phyloP scores from a whole-genome alignment of 768 basidiomycete species.

The Pleurotus djamor region DNA sequence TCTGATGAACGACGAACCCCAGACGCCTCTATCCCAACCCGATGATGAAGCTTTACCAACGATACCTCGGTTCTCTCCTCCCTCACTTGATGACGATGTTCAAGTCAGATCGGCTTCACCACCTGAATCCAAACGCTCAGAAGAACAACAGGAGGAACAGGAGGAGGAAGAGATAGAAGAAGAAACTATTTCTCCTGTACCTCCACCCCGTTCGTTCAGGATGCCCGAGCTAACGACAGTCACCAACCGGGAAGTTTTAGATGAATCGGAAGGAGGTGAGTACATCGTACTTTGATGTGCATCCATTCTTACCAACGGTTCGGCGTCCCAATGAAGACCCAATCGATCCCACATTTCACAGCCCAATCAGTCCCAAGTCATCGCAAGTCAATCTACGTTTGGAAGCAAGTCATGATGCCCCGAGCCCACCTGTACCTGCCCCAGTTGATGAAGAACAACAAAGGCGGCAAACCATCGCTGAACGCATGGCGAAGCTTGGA shows the following conservation, averaged over 20 bases:
- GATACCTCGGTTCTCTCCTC: constrained; percentile 15
- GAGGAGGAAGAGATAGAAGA: constrained; percentile 7
- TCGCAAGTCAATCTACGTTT: constrained; percentile 24
- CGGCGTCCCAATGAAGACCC: constrained; percentile 52
- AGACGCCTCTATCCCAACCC: constrained; percentile 6
- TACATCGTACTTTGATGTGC: background rate
- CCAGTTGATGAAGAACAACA: constrained; percentile 44
- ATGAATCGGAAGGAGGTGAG: constrained; percentile 63
- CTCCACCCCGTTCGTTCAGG: constrained; percentile 4
- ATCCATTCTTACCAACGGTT: background rate
- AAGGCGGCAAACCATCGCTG: constrained; percentile 75
- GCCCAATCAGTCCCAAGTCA: constrained; percentile 36
- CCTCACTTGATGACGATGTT: background rate
- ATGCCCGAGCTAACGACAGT: constrained; percentile 10
- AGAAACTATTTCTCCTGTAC: constrained; percentile 11
- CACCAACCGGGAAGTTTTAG: constrained; percentile 41
- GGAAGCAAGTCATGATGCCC: constrained; percentile 4
- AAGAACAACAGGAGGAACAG: no score
- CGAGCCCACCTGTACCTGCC: constrained; percentile 12
- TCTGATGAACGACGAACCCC: background rate
- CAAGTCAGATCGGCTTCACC: background rate
- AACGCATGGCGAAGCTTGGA: constrained; percentile 93
- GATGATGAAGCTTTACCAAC: constrained; percentile 31
- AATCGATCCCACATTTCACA: constrained; percentile 64
- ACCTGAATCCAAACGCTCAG: background rate